phyloP scores from a whole-genome alignment of 2,329 filamentous ascomycete species.

The Dothideomycetes sp. region DNA sequence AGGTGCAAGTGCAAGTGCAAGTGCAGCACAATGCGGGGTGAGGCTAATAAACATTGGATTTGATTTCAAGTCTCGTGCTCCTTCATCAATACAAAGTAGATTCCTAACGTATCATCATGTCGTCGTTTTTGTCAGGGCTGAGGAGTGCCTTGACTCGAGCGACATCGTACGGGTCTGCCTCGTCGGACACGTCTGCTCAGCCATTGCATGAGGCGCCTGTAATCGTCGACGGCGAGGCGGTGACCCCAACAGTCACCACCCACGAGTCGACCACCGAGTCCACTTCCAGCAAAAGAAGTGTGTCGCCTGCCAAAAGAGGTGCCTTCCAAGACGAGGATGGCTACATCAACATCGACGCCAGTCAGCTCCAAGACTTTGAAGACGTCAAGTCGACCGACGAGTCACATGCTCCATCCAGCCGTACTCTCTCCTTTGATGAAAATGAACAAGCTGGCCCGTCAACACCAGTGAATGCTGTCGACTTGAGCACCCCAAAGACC shows the following conservation, averaged over 20 bases:
- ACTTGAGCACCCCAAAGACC: not conserved
- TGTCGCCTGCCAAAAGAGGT: not conserved
- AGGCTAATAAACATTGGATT: too few relatives aligned
- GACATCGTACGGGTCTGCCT: not conserved
- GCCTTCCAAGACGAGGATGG: not conserved
- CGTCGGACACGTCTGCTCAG: not conserved
- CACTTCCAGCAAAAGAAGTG: not conserved
- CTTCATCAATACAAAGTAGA: too few relatives aligned
- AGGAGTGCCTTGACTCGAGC: not conserved
- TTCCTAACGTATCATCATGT: not conserved
- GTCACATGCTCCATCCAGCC: not conserved
- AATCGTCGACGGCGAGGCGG: too few relatives aligned
- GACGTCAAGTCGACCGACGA: too few relatives aligned
- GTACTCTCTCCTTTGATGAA: not conserved
- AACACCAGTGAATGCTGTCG: not conserved
- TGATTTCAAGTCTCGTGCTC: too few relatives aligned
- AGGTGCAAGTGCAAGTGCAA: too few relatives aligned
- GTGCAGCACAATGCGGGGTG: too few relatives aligned
- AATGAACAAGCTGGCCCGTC: not conserved
- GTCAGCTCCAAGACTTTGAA: not conserved
- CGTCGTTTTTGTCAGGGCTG: not conserved
- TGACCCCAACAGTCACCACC: too few relatives aligned
- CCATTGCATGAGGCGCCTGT: not conserved
- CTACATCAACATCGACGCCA: not conserved
- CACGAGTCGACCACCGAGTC: too few relatives aligned